A percentile compares a stretch with the other conserved stretches of the same genome.
Conservation (phyloP, 2,329 filamentous ascomycete genomes). For the Aspergillus sp. region DNA sequence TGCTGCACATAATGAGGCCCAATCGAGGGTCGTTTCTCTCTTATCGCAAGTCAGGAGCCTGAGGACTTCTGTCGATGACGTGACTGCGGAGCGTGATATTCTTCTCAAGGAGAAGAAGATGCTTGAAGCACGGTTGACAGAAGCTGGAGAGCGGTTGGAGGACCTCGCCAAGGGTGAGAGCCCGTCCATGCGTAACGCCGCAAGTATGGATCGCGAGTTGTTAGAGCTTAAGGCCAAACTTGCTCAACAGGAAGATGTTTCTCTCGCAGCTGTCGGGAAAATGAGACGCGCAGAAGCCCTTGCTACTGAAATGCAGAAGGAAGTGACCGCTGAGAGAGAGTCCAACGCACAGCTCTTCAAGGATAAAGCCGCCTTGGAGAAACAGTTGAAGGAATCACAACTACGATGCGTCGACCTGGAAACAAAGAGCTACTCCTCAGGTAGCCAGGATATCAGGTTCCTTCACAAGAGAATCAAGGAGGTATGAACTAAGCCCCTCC, state of each 20-base stretch:
- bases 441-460: slow-evolving; percentile 93
- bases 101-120: slow-evolving; percentile 86
- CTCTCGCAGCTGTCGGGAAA: slow-evolving; percentile 88
- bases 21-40: slow-evolving; percentile 86
- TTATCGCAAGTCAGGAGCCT: slow-evolving; percentile 85
- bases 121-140: slow-evolving; percentile 78
- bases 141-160: slow-evolving; percentile 85
- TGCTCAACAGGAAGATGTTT: slow-evolving; percentile 91
- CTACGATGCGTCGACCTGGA: slow-evolving; percentile 88
- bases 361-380: slow-evolving; percentile 86
- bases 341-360: slow-evolving; percentile 77
- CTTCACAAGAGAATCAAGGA: slow-evolving; percentile 92
- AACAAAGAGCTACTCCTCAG: slow-evolving; percentile 93
- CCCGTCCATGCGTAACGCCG: slow-evolving; percentile 84
- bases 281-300: slow-evolving; percentile 93
- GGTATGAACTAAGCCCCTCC: slow-evolving; percentile 54
- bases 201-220: slow-evolving; percentile 82
- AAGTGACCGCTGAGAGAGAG: slow-evolving; percentile 83
- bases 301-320: slow-evolving; percentile 85
- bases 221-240: slow-evolving; percentile 84
- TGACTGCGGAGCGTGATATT: slow-evolving; percentile 79
- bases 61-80: slow-evolving; percentile 80
- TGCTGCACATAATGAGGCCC: slow-evolving; percentile 89
- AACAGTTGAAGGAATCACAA: slow-evolving; percentile 85
- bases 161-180: slow-evolving; percentile 83